phyloP scores from a whole-genome alignment of 2,329 filamentous ascomycete species.

The Cordyceps farinosa region DNA sequence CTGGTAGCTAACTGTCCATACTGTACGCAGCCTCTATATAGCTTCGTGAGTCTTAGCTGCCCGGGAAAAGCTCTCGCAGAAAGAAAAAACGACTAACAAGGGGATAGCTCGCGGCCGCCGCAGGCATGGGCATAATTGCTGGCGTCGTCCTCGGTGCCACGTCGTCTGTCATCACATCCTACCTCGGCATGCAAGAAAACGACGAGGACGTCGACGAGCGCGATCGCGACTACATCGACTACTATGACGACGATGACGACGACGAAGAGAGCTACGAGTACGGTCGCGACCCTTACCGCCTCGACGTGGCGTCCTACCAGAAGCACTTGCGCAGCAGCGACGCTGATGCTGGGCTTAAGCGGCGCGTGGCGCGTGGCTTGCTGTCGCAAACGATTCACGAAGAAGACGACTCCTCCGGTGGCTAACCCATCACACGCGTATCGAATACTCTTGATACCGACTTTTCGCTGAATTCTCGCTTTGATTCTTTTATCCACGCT shows the following conservation, averaged over 20 bases:
- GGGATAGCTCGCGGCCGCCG: constrained; percentile 57
- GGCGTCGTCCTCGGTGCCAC: constrained; percentile 58
- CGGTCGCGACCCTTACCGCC: constrained; percentile 16
- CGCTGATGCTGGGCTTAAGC: constrained; percentile 34
- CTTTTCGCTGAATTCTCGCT: background rate
- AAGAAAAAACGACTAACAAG: background rate
- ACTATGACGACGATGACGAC: constrained; percentile 20
- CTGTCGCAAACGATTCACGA: constrained; percentile 67
- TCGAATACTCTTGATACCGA: background rate
- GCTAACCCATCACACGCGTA: background rate
- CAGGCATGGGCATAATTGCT: constrained; percentile 61
- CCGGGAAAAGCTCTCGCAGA: background rate
- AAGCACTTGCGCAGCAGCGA: constrained; percentile 26
- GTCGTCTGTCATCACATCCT: constrained; percentile 51
- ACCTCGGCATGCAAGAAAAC: constrained; percentile 42
- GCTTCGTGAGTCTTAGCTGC: constrained; percentile 13
- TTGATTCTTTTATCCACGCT: background rate
- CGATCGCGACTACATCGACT: constrained; percentile 1
- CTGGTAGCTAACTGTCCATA: background rate
- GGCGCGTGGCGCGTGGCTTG: constrained; percentile 46
- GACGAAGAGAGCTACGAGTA: constrained; percentile 18
- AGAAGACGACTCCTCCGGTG: constrained; percentile 61
- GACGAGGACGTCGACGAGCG: constrained; percentile 17
- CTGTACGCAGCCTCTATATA: constrained; percentile 16
- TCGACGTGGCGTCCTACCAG: constrained; percentile 24